Evolutionary conservation across 2,329 filamentous ascomycete genomes (phyloP).

Genomic region (Penicillium olsonii): DNA sequence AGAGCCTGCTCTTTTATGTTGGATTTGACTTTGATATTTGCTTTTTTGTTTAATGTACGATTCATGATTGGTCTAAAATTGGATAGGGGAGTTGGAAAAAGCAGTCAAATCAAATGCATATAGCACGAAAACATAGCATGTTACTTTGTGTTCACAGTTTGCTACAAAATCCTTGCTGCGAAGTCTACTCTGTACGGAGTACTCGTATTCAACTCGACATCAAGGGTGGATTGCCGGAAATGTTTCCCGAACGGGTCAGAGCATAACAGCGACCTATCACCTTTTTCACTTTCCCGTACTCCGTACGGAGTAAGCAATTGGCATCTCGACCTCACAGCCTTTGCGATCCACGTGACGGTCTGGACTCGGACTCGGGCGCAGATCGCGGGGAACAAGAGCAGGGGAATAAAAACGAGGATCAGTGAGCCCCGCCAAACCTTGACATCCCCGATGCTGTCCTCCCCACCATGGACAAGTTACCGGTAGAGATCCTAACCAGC

Average conservation of each 20-base stretch:
- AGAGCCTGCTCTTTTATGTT: slow-evolving; percentile 3
- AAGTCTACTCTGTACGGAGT: too few relatives aligned
- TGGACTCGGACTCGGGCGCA: slow-evolving; percentile 9
- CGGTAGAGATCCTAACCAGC: slow-evolving; percentile 65
- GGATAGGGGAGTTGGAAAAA: slow-evolving; percentile 6
- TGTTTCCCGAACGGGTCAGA: background rate
- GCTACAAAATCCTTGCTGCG: too few relatives aligned
- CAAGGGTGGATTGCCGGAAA: slow-evolving; percentile 3
- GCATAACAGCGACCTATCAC: slow-evolving; percentile 1
- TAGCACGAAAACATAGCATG: too few relatives aligned
- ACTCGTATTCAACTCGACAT: too few relatives aligned
- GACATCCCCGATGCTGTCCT: slow-evolving; percentile 3
- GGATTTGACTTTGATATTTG: slow-evolving; percentile 1
- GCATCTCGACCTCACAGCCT: background rate
- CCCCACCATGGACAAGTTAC: slow-evolving; percentile 55
- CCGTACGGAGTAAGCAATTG: too few relatives aligned
- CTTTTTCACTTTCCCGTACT: too few relatives aligned
- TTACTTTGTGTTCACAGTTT: too few relatives aligned
- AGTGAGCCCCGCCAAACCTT: background rate
- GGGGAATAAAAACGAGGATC: background rate
- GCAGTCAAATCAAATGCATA: background rate
- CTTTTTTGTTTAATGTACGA: slow-evolving; percentile 12
- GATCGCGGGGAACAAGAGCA: slow-evolving; percentile 19
- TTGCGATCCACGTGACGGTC: slow-evolving; percentile 22
- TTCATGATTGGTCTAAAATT: slow-evolving; percentile 10